Conservation (phyloP, 805 yeast genomes). For the Yarrowia bubula region DNA sequence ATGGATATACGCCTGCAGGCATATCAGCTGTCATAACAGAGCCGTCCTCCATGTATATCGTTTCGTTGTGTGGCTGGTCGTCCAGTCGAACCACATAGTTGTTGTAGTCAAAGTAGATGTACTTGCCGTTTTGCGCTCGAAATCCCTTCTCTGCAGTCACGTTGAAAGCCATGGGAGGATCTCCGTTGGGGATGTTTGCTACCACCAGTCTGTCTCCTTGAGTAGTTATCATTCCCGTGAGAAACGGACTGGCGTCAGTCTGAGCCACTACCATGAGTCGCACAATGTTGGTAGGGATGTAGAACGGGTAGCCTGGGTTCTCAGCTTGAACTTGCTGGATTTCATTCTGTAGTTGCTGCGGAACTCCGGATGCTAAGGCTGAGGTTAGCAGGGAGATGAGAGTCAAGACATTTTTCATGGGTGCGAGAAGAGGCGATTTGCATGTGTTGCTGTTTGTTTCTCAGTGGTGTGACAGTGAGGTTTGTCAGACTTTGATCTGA, state of each 20-base stretch:
- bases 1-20: too few species aligned
- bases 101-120: background rate
- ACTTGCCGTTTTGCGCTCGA: slow-evolving; percentile 13
- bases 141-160: background rate
- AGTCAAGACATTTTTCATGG: too few species aligned
- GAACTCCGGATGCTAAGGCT: too few species aligned
- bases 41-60: background rate
- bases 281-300: background rate
- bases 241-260: background rate
- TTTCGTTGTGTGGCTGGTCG: background rate
- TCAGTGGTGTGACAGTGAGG: too few species aligned
- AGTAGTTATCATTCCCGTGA: slow-evolving; percentile 1
- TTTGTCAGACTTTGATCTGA: too few species aligned
- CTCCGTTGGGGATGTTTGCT: slow-evolving; percentile 5
- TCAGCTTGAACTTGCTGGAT: too few species aligned
- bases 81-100: background rate
- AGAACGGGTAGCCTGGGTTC: background rate
- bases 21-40: background rate
- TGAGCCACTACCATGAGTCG: background rate
- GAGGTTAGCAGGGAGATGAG: too few species aligned
- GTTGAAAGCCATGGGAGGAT: slow-evolving; percentile 22
- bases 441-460: too few species aligned
- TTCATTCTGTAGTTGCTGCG: too few species aligned
- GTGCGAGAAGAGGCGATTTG: too few species aligned
- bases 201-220: slow-evolving; percentile 8